A percentile compares a stretch with the other conserved stretches of the same genome.
These are phyloP conservation scores for Xylaria cubensis DNA, from an alignment of 495 filamentous ascomycete species.

Conservation along the genomic window DNA sequence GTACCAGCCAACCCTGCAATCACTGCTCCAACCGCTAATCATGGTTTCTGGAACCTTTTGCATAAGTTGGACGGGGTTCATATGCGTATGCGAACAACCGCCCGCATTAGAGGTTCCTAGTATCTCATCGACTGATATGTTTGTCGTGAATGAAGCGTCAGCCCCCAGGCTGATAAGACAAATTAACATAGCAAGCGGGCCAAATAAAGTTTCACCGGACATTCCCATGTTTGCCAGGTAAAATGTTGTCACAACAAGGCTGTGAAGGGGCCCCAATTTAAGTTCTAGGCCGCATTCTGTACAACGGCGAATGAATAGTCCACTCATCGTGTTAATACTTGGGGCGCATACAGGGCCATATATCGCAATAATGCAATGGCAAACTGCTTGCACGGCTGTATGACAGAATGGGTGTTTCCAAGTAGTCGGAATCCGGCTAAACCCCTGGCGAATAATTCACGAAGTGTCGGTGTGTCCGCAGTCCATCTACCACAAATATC, in stretches of 20 bases:
- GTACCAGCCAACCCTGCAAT: neutral
- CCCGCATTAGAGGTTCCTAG: neutral
- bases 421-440: conserved; percentile 36
- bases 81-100: neutral
- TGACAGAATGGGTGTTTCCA: conserved; percentile 54
- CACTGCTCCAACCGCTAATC: neutral
- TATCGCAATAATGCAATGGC: conserved; percentile 39
- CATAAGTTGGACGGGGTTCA: neutral
- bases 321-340: neutral
- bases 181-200: neutral
- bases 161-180: neutral
- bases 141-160: neutral
- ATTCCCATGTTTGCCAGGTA: neutral
- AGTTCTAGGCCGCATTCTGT: neutral
- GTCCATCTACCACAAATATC: conserved; percentile 51
- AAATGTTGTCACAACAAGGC: conserved; percentile 2
- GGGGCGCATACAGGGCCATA: neutral
- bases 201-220: neutral
- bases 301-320: neutral
- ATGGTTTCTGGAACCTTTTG: neutral
- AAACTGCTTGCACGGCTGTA: conserved; percentile 44
- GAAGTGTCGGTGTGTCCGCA: conserved; percentile 41
- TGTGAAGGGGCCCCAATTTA: neutral
- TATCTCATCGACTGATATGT: neutral
- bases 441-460: neutral